phyloP scores from a whole-genome alignment of 176 grass and related monocot genomes.

The Oryza meridionalis region DNA sequence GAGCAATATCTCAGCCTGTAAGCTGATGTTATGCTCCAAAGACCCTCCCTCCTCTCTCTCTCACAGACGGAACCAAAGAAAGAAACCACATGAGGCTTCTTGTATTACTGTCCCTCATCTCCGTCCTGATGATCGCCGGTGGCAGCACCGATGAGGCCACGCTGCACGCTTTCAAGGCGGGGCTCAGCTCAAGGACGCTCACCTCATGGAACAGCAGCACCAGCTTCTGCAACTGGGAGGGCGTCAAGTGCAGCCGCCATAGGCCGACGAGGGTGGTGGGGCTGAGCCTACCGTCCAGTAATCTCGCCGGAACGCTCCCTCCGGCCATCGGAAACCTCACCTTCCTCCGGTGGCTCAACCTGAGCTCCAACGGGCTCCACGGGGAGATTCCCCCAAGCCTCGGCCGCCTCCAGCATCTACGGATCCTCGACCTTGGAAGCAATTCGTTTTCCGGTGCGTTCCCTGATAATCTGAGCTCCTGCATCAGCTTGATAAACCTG shows the following conservation, averaged over 20 bases:
- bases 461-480: conserved; percentile 5
- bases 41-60: too few relatives aligned
- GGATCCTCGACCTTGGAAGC: not conserved
- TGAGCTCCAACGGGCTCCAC: not conserved
- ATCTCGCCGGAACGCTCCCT: not conserved
- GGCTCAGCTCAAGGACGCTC: not conserved
- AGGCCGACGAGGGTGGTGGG: not conserved
- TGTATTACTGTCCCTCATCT: too few relatives aligned
- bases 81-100: too few relatives aligned
- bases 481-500: not conserved
- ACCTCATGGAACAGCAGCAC: conserved; percentile 4
- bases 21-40: too few relatives aligned
- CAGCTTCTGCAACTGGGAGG: conserved; percentile 6
- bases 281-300: not conserved
- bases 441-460: conserved; percentile 5
- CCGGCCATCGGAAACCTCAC: conserved; percentile 12
- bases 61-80: too few relatives aligned
- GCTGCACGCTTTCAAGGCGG: too few relatives aligned
- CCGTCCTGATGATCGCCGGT: too few relatives aligned
- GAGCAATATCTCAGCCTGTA: too few relatives aligned
- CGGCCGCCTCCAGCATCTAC: conserved; percentile 4
- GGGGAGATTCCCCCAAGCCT: not conserved
- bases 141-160: not conserved
- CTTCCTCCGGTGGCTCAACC: not conserved
- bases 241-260: not conserved